phyloP scores from a whole-genome alignment of 345 rosid genomes.

The Eucalyptus curtisii region DNA sequence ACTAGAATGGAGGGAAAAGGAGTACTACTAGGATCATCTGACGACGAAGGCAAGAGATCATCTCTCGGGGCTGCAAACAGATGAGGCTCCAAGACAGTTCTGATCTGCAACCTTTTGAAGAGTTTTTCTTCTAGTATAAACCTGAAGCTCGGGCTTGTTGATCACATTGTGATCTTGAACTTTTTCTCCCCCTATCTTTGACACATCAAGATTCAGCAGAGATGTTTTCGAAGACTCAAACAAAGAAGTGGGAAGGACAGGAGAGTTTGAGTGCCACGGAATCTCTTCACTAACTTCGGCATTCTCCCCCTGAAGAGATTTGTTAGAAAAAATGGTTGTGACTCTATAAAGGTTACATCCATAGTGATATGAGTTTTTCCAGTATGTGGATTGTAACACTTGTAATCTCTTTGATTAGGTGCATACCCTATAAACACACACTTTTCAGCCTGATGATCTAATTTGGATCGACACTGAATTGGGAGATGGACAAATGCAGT shows the following conservation, averaged over 20 bases:
- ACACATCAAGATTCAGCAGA: accelerated
- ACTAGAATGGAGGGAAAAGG: accelerated
- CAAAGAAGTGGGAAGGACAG: accelerated
- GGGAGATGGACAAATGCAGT: not conserved
- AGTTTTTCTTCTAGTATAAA: not conserved
- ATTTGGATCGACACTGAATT: not conserved
- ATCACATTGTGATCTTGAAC: not conserved
- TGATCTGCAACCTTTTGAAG: not conserved
- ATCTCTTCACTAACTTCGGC: not conserved
- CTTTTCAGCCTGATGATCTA: accelerated
- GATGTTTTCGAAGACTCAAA: not conserved
- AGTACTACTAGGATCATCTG: not conserved
- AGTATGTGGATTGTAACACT: not conserved
- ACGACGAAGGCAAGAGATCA: not conserved
- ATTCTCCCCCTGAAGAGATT: not conserved
- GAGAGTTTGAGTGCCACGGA: not conserved
- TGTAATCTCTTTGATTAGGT: not conserved
- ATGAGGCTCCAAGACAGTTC: not conserved
- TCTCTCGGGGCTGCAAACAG: accelerated
- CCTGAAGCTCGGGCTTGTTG: accelerated
- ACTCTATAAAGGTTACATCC: not conserved
- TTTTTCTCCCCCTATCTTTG: not conserved
- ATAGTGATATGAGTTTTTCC: not conserved
- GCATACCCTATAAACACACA: not conserved
- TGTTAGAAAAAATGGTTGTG: not conserved